Percentiles rank a stretch among this genome's conserved stretches.
phyloP scores from a whole-genome alignment of 495 filamentous ascomycete genomes.

The Penicillium diatomitis region DNA sequence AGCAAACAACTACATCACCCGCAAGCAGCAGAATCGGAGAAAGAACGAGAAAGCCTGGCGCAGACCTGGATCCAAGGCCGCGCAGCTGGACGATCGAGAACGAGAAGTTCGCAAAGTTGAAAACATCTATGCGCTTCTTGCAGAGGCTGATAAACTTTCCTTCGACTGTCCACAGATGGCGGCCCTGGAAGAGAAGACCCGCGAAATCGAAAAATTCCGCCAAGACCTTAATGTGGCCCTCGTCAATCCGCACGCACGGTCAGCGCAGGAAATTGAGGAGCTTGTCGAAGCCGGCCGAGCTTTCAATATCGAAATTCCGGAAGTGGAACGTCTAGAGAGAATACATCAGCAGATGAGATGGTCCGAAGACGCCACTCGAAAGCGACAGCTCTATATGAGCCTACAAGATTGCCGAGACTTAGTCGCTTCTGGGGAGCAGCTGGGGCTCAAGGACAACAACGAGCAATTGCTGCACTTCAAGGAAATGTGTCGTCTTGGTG shows the following conservation, averaged over 20 bases:
- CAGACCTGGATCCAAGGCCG: constrained; percentile 60
- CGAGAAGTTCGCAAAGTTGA: constrained; percentile 83
- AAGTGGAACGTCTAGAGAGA: constrained; percentile 75
- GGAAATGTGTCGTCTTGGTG: constrained; percentile 64
- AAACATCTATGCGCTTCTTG: constrained; percentile 77
- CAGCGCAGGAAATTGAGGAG: constrained; percentile 73
- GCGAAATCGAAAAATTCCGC: constrained; percentile 82
- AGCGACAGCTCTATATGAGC: constrained; percentile 50
- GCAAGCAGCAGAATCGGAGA: constrained; percentile 95
- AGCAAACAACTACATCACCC: constrained; percentile 90
- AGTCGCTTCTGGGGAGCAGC: constrained; percentile 62
- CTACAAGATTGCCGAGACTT: constrained; percentile 71
- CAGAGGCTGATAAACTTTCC: constrained; percentile 75
- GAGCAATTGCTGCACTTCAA: constrained; percentile 66
- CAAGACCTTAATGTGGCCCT: constrained; percentile 63
- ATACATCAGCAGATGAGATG: constrained; percentile 81
- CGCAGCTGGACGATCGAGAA: constrained; percentile 83
- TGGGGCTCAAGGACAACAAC: constrained; percentile 69
- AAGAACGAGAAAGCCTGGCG: constrained; percentile 95
- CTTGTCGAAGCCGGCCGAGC: constrained; percentile 76
- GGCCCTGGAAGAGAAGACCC: constrained; percentile 75
- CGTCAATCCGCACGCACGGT: constrained; percentile 46
- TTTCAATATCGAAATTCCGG: constrained; percentile 92
- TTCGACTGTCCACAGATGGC: constrained; percentile 94
- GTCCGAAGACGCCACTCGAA: constrained; percentile 67